Percentiles rank a stretch among this genome's conserved stretches.
Conservation (phyloP, 177 flowering plant genomes). For the Vitis hybrid region DNA sequence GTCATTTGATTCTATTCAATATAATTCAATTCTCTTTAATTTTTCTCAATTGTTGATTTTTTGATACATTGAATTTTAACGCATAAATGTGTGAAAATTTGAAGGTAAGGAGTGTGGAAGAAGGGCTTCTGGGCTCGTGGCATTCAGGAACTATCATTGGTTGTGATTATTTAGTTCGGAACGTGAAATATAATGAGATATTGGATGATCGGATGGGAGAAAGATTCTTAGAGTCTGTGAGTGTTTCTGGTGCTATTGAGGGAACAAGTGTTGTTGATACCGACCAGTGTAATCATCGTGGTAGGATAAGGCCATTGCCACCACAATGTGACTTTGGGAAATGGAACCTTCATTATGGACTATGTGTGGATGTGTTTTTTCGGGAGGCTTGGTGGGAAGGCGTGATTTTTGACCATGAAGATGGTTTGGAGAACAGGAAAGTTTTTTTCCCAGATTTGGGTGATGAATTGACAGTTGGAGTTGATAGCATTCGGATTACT, state of each 20-base stretch:
- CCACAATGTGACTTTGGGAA: constrained; percentile 16
- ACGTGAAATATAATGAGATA: constrained; percentile 46
- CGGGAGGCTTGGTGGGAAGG: constrained; percentile 94
- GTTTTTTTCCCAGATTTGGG: constrained; percentile 69
- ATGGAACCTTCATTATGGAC: constrained; percentile 48
- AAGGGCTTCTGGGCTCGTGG: constrained; percentile 73
- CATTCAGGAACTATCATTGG: constrained; percentile 43
- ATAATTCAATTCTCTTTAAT: background rate
- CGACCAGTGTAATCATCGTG: constrained; percentile 20
- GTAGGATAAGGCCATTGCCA: constrained; percentile 64
- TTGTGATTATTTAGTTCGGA: constrained; percentile 10
- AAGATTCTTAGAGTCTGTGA: constrained; percentile 33
- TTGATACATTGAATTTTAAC: background rate
- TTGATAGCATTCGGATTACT: constrained; percentile 37
- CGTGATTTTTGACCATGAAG: constrained; percentile 63
- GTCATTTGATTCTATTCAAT: background rate
- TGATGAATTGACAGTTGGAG: constrained; percentile 39
- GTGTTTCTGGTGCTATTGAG: constrained; percentile 37
- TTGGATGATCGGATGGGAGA: constrained; percentile 34
- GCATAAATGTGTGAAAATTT: constrained; percentile 4
- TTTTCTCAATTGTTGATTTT: background rate
- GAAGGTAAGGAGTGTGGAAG: constrained; percentile 64
- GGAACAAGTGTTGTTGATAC: constrained; percentile 13
- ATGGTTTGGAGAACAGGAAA: constrained; percentile 39
- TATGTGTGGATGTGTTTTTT: constrained; percentile 63